phyloP scores from a whole-genome alignment of 805 yeast genomes.

The Hanseniaspora occidentalis region DNA sequence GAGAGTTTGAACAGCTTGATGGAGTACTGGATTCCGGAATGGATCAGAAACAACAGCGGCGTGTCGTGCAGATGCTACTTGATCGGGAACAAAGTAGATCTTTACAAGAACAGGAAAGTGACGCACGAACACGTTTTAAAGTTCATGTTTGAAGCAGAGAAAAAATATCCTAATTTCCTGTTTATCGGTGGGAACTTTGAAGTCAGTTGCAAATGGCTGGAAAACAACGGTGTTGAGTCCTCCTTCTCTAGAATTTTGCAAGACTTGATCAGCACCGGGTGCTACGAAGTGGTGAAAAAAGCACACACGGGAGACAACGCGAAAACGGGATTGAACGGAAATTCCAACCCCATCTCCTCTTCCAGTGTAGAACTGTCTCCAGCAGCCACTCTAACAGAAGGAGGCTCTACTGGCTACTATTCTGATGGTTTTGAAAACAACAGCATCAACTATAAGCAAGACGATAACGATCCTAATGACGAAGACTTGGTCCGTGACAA shows the following conservation, averaged over 20 bases:
- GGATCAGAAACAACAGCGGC: conserved; percentile 24
- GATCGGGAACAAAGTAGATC: conserved; percentile 35
- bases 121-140: conserved; percentile 27
- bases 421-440: no score
- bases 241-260: conserved; percentile 28
- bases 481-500: not conserved
- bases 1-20: conserved; percentile 27
- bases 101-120: conserved; percentile 25
- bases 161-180: conserved; percentile 18
- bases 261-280: conserved; percentile 29
- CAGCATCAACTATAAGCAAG: not conserved
- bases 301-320: not conserved
- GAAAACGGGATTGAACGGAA: not conserved
- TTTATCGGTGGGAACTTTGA: conserved; percentile 31
- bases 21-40: conserved; percentile 32
- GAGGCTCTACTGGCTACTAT: no score
- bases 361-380: not conserved
- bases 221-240: conserved; percentile 23
- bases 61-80: conserved; percentile 24
- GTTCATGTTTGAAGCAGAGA: conserved; percentile 21
- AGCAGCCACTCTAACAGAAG: no score
- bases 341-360: not conserved
- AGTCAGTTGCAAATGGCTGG: conserved; percentile 31
- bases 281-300: conserved; percentile 23
- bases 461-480: not conserved